Evolutionary conservation across 768 basidiomycete species (phyloP).

Genomic region (Plicaturopsis crispa): DNA sequence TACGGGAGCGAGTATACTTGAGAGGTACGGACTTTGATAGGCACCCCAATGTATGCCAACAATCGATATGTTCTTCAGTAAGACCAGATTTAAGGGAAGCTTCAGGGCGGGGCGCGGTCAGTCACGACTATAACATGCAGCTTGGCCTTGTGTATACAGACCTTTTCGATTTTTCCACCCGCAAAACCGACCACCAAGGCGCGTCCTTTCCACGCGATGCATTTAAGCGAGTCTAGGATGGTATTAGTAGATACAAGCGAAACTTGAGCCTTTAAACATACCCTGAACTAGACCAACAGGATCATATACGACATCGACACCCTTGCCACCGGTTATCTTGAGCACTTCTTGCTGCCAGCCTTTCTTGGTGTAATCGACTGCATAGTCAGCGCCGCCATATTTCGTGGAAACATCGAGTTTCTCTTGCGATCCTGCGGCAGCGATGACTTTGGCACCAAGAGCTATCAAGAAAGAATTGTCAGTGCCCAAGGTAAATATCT

Average conservation of each 20-base stretch:
- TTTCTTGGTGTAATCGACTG: conserved; percentile 67
- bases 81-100: conserved; percentile 78
- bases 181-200: conserved; percentile 75
- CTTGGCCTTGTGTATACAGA: conserved; percentile 1
- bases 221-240: conserved; percentile 70
- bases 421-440: conserved; percentile 71
- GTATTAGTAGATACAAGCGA: neutral
- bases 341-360: conserved; percentile 91
- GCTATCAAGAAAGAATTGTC: conserved; percentile 30
- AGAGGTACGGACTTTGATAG: conserved; percentile 48
- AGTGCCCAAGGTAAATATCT: neutral
- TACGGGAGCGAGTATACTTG: conserved; percentile 1
- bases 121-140: conserved; percentile 3
- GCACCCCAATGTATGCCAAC: conserved; percentile 87
- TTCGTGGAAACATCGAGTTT: conserved; percentile 77
- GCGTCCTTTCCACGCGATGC: conserved; percentile 91
- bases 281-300: conserved; percentile 66
- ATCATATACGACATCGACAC: conserved; percentile 83
- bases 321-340: conserved; percentile 73
- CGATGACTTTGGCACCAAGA: conserved; percentile 91
- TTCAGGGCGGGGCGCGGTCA: conserved; percentile 24
- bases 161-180: conserved; percentile 17
- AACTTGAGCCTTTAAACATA: neutral
- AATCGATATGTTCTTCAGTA: conserved; percentile 81
- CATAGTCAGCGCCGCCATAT: conserved; percentile 77